Evolutionary conservation across 2,329 filamentous ascomycete species (phyloP), one percentile per base, ranked within the genome.

Genomic region (Xylaria sp.): DNA sequence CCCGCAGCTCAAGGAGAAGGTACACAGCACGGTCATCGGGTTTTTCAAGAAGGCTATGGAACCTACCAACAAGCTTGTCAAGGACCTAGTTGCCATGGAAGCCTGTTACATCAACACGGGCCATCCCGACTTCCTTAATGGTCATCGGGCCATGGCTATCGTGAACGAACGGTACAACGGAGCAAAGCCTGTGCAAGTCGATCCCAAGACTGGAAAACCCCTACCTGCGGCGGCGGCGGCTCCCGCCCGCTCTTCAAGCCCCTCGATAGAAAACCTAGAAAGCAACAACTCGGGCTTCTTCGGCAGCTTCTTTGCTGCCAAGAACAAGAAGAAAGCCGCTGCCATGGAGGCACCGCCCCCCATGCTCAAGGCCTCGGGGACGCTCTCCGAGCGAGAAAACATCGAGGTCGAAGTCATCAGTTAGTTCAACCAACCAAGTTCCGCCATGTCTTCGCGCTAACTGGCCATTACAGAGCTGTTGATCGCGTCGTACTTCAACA

Each of bases 311-410:
- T 99, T 97, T 71, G 91, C 94, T 9, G 92, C 91, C 70, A 99
- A 97, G 85, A 99, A 97, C 79, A 99, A 97, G 87, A 99, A 99
- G 85, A 97, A 97, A 88, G 95, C 96, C 77, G 94, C 94, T n/a
- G 92, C 93, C 44, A 99, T 99, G 94, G 94, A 99, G 72, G 82
- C 94, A 13, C 94, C 94, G 38, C 94, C 94, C 59, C 85, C 94
- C 24, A 93, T 86, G 39, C 85, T 99, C 53, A 99, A 97, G 79
- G 94, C 94, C 29, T 96, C 91, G 2, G 93, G 94, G 39, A 96
- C 88, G 21, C 80, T 99, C 38, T 96, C 90, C 4, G 94, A 99
- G 76, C 91, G 94, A 57, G 94, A 99, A 73, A 88, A 87, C 55
- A 90, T 96, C 61, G 94, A 99, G 74, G 94, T 99, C 43, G 94